These are phyloP conservation scores for Mucor saturninus DNA, from an alignment of 371 early-diverging fungal species.

Conservation along the genomic window DNA sequence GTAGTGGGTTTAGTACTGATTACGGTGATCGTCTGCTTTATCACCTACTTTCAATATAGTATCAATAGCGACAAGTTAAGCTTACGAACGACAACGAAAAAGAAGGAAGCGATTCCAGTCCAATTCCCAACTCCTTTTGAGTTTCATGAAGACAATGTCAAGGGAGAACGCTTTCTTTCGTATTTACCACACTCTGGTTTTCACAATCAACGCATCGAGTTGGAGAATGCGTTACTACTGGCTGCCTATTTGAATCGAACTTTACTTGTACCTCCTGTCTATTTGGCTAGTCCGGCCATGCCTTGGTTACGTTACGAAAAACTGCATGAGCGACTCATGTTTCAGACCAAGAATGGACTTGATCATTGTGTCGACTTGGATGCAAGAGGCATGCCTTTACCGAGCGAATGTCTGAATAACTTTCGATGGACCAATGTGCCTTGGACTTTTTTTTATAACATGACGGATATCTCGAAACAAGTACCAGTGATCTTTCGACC, in stretches of 20 bases:
- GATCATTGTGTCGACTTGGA: conserved; percentile 51
- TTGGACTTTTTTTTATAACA: conserved; percentile 61
- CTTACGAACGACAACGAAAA: background rate
- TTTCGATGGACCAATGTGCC: conserved; percentile 61
- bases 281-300: conserved; percentile 59
- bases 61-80: background rate
- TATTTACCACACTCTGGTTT: conserved; percentile 72
- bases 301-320: conserved; percentile 60
- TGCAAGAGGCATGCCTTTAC: conserved; percentile 44
- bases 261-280: conserved; percentile 63
- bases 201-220: conserved; percentile 65
- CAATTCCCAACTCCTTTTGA: conserved; percentile 26
- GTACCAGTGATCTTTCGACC: conserved; percentile 41
- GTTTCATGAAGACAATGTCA: conserved; percentile 5
- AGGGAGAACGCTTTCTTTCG: conserved; percentile 50
- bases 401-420: conserved; percentile 64
- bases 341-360: conserved; percentile 65
- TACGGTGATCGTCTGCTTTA: conserved; percentile 1
- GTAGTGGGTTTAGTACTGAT: background rate
- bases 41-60: conserved; percentile 15
- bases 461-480: conserved; percentile 41
- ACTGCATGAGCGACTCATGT: conserved; percentile 56
- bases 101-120: conserved; percentile 22
- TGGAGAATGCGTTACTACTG: conserved; percentile 66
- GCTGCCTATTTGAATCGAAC: conserved; percentile 64